Evolutionary conservation across 2,329 filamentous ascomycete genomes (phyloP).

Genomic region (Colletotrichum viniferum): DNA sequence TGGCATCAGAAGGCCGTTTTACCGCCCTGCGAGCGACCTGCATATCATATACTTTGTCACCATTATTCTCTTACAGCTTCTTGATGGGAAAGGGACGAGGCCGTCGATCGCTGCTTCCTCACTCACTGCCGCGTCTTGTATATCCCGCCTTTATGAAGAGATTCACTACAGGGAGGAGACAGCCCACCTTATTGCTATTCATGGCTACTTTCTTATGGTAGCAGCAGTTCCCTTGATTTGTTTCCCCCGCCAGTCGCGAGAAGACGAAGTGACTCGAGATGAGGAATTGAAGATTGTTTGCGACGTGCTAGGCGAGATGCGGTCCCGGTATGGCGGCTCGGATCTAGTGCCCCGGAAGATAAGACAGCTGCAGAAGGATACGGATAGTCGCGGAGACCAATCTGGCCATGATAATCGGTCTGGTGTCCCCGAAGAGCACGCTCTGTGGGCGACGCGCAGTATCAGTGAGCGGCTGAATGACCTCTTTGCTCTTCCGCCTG

Average conservation of each 20-base stretch:
- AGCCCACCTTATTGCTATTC: not conserved
- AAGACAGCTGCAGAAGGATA: not conserved
- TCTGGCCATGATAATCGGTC: not conserved
- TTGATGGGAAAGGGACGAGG: not conserved
- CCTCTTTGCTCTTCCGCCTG: not conserved
- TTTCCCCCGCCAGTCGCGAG: not conserved
- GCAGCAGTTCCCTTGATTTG: not conserved
- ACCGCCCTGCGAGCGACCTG: not conserved
- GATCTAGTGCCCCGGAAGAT: not conserved
- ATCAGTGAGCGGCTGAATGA: not conserved
- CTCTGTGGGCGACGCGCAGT: not conserved
- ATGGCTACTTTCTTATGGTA: not conserved
- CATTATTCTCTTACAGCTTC: not conserved
- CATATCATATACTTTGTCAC: not conserved
- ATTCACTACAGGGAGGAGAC: not conserved
- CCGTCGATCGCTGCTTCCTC: not conserved
- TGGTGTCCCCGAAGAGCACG: not conserved
- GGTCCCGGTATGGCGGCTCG: not conserved
- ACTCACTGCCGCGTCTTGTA: not conserved
- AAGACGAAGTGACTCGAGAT: not conserved
- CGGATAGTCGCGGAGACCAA: not conserved
- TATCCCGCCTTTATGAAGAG: not conserved
- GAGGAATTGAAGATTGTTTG: not conserved
- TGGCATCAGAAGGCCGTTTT: not conserved
- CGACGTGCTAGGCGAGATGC: not conserved